These are phyloP conservation scores for Lepidium africanum DNA, from an alignment of 345 rosid genomes.

Conservation along the genomic window DNA sequence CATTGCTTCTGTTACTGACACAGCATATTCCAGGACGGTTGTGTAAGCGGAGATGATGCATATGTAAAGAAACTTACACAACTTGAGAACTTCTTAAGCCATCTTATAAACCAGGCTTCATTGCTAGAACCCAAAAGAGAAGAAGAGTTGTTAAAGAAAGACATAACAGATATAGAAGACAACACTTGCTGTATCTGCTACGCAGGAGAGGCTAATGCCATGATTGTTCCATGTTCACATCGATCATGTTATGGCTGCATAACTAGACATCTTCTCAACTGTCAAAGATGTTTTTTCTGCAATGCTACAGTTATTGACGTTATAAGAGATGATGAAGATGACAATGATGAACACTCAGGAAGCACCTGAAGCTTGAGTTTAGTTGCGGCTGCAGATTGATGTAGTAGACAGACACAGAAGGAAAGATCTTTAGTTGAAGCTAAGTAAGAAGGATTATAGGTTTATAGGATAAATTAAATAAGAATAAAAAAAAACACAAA, in stretches of 20 bases:
- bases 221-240: constrained; percentile 76
- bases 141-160: constrained; percentile 23
- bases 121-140: constrained; percentile 31
- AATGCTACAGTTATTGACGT: constrained; percentile 68
- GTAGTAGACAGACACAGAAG: constrained; percentile 8
- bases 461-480: constrained; percentile 9
- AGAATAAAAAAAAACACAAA: background rate
- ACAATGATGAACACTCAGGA: background rate
- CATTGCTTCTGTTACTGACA: background rate
- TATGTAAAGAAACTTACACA: constrained; percentile 45
- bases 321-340: constrained; percentile 24
- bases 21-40: constrained; percentile 46
- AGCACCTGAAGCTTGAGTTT: background rate
- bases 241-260: constrained; percentile 89
- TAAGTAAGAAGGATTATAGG: constrained; percentile 6
- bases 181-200: constrained; percentile 84
- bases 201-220: constrained; percentile 51
- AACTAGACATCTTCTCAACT: constrained; percentile 85
- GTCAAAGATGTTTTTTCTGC: constrained; percentile 95
- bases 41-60: constrained; percentile 45
- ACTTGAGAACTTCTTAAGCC: constrained; percentile 56
- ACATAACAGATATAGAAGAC: constrained; percentile 45
- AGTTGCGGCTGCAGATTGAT: constrained; percentile 9
- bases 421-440: background rate
- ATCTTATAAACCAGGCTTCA: constrained; percentile 39